These are phyloP conservation scores for Acanthamoeba royreba DNA, from an alignment of 208 protist species.

Conservation along the genomic window DNA sequence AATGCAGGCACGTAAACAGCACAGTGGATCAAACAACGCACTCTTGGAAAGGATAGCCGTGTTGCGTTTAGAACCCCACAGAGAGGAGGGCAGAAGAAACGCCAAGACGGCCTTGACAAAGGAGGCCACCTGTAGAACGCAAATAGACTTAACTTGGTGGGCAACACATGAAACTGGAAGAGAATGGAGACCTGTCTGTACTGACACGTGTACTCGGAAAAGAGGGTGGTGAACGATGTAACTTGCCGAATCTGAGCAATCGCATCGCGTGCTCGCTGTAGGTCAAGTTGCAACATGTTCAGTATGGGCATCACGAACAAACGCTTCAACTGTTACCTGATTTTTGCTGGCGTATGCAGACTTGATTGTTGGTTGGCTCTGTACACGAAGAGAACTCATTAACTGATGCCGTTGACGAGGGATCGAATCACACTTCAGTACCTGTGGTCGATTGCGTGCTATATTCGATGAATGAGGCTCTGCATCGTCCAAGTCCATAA, in stretches of 20 bases:
- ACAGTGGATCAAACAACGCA: not conserved
- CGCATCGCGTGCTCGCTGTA: not conserved
- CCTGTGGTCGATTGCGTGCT: too few relatives aligned
- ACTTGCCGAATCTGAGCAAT: not conserved
- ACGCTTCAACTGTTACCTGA: not conserved
- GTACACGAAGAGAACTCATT: too few relatives aligned
- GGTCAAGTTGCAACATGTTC: not conserved
- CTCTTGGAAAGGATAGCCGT: not conserved
- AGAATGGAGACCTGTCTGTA: not conserved
- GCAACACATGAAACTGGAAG: too few relatives aligned
- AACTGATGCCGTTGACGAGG: too few relatives aligned
- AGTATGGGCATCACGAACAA: not conserved
- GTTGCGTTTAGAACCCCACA: constrained; percentile 43
- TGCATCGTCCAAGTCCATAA: too few relatives aligned
- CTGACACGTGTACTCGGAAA: not conserved
- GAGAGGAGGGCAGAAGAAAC: not conserved
- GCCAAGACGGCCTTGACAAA: constrained; percentile 31
- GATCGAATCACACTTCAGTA: too few relatives aligned
- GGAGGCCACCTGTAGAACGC: not conserved
- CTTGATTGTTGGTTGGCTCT: too few relatives aligned
- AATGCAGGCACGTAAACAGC: not conserved
- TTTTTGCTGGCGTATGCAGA: too few relatives aligned
- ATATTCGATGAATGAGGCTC: too few relatives aligned
- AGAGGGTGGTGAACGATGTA: not conserved
- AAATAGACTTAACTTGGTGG: not conserved